A percentile compares a stretch with the other conserved stretches of the same genome.
Evolutionary conservation across 768 basidiomycete species (phyloP).

Genomic region (Saitozyma sp.): DNA sequence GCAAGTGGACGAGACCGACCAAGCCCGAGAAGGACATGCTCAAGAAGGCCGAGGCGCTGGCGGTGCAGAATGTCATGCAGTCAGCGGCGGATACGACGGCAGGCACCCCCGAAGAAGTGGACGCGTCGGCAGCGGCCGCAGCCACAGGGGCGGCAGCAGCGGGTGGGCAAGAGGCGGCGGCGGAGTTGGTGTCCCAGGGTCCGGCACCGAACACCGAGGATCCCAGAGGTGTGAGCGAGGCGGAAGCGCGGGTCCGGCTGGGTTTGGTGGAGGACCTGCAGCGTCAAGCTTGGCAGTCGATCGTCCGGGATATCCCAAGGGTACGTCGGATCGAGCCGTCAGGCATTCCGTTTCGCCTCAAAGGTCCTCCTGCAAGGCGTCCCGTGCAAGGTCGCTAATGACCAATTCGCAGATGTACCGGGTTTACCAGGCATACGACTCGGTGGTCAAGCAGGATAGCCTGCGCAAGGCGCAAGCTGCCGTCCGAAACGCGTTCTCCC

Average conservation of each 20-base stretch:
- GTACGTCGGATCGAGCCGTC: slow-evolving; percentile 18
- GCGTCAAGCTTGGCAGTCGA: slow-evolving; percentile 30
- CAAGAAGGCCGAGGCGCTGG: slow-evolving; percentile 16
- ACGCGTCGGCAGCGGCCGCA: slow-evolving; percentile 1
- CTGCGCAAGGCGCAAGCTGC: slow-evolving; percentile 27
- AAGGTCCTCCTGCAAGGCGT: too few relatives aligned
- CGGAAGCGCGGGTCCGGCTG: slow-evolving; percentile 31
- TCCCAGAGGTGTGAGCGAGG: slow-evolving; percentile 32
- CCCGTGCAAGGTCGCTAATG: neutral
- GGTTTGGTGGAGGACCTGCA: slow-evolving; percentile 39
- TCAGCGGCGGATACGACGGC: too few relatives aligned
- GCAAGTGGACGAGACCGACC: slow-evolving; percentile 35
- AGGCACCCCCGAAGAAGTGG: neutral
- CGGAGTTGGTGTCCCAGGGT: neutral
- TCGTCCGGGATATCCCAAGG: slow-evolving; percentile 42
- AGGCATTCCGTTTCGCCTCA: neutral
- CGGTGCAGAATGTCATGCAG: neutral
- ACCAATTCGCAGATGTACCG: slow-evolving; percentile 27
- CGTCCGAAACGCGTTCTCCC: slow-evolving; percentile 29
- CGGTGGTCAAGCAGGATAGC: slow-evolving; percentile 21
- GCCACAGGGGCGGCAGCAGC: neutral
- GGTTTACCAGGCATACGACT: slow-evolving; percentile 37
- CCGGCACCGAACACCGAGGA: slow-evolving; percentile 27
- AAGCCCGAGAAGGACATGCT: slow-evolving; percentile 25
- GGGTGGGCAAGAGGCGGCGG: slow-evolving; percentile 3